Base-by-base conservation (phyloP, 1,284 basidiomycete species). In the Cryptococcus sp. region DNA sequence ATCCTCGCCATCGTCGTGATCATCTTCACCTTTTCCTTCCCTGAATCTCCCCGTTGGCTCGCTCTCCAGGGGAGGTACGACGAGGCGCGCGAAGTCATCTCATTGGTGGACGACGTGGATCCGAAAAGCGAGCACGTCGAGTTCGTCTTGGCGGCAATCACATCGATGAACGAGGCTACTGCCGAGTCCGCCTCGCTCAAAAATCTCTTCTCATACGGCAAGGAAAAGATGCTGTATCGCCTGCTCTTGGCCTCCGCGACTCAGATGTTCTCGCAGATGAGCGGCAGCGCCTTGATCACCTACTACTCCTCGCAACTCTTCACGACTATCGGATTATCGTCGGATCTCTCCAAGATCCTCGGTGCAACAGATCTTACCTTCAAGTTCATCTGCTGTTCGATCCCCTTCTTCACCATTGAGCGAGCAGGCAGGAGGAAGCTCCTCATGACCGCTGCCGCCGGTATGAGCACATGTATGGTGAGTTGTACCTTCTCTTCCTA, bases 41-140 rank as follows among this genome's bases (percentile, higher is more conserved):
- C 81, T 46, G 81, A 82, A 61, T 82, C 81, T 13, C 82, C 82
- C 6, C 80, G 82, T 25, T 82, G 78, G 75, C 72, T 82, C 40
- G 72, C 81, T 54, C 78, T 78, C 54, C 74, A 78, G 47, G 80
- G 81, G 20, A 76, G 79, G 44, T 54, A 66, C 41, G 80, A 79
- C 5, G 72, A 77, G 49, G 82, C 80, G 11, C 69, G 73, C 54
- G 62, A 72, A 41, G 71, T 80, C 61, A 67, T 81, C 56, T 69
- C 74, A 10, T 66, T 73, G 1, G 69, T 78, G 7, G 68, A 67
- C 44, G 56, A 60, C 31, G 53, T 56, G 35, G 50, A 49, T 4
- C 47, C 55, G 11, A 55, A 68, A 42, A 61, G 58, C 47, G 62
- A 67, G 23, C 57, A 64, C 47, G 59, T 62, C 20, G 49, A 56